Evolutionary conservation across 2,329 filamentous ascomycete species (phyloP), one percentile per base, ranked within the genome.

Genomic region (Sordariomycetes sp.): DNA sequence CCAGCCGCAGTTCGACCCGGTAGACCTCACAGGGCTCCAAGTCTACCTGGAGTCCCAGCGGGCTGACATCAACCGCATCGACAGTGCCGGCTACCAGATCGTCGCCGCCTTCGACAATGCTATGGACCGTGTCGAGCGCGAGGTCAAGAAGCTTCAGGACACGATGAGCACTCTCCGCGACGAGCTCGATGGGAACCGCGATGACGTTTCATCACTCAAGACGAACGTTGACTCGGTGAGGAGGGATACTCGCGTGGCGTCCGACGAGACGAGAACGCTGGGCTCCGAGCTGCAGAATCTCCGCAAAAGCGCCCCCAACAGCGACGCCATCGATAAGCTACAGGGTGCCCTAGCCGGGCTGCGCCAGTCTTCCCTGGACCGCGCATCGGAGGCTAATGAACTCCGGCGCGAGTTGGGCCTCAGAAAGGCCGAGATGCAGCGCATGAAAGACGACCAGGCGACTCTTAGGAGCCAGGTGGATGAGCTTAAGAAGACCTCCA

Each of bases 41-140:
- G 60, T 65, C 24, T 64, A 72, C 32, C 56, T 76, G 4, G 65
- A 70, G 40, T 59, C 61, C 3, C 71, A 74, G 53, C 62, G 65
- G 43, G 66, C 68, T 46, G 66, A 72, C 20, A 71, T 74, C 59
- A 65, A 69, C 8, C 68, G 67, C 35, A 69, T 76, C 51, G 70
- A 72, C 58, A 68, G 62, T 25, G 67, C 70, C 7, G 72, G 72
- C 1, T 67, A 66, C 59, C 70, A 71, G 48, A 66, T 73, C 50
- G 66, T 72, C 14, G 68, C 72, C 8, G 66, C 68, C 1, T 70
- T 75, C 54, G 69, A 74, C 22, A 66, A 66, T 14, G 65, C 67
- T 25, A 64, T 74, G 11, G 59, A 62, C 20, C 69, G 68, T 24
- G 67, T 76, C 20, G 67, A 74, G 40, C 59, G 64, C 22, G 69